Evolutionary conservation across 352 stramenopile species (phyloP).

Genomic region (Thraustochytrium striatum): DNA sequence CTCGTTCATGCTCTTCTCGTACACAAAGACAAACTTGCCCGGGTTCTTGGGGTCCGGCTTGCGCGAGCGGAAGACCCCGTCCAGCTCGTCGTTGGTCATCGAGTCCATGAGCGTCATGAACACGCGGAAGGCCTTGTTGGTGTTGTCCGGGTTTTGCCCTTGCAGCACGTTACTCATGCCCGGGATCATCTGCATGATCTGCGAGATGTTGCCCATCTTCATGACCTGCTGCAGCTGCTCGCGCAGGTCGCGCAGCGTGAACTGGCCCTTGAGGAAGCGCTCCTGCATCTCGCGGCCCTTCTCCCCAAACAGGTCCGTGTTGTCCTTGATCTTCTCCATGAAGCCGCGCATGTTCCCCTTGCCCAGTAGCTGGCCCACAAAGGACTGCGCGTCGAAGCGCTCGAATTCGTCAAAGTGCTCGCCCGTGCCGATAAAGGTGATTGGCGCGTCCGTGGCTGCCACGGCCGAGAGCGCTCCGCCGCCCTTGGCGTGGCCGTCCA

Average conservation of each 20-base stretch:
- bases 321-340: constrained; percentile 85
- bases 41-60: constrained; percentile 6
- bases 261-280: constrained; percentile 89
- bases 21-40: constrained; percentile 64
- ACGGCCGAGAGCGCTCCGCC: constrained; percentile 94
- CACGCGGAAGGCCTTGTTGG: constrained; percentile 82
- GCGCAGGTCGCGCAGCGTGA: constrained; percentile 98
- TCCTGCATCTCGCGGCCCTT: constrained; percentile 86
- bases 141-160: constrained; percentile 65
- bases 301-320: constrained; percentile 67
- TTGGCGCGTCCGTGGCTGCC: constrained; percentile 91
- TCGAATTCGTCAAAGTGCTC: constrained; percentile 98
- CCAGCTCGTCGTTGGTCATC: constrained; percentile 94
- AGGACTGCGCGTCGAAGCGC: constrained; percentile 92
- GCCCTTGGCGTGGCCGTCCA: constrained; percentile 98
- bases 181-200: constrained; percentile 98
- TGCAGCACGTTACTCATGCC: constrained; percentile 61
- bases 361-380: constrained; percentile 95
- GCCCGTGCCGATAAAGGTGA: constrained; percentile 96
- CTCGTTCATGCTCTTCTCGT: constrained; percentile 51
- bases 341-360: constrained; percentile 94
- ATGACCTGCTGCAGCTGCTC: constrained; percentile 96
- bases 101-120: constrained; percentile 99
- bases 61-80: constrained; percentile 64
- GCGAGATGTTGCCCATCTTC: constrained; percentile 93